These are phyloP conservation scores for Xylaria curta DNA, from an alignment of 495 filamentous ascomycete species.

Conservation along the genomic window DNA sequence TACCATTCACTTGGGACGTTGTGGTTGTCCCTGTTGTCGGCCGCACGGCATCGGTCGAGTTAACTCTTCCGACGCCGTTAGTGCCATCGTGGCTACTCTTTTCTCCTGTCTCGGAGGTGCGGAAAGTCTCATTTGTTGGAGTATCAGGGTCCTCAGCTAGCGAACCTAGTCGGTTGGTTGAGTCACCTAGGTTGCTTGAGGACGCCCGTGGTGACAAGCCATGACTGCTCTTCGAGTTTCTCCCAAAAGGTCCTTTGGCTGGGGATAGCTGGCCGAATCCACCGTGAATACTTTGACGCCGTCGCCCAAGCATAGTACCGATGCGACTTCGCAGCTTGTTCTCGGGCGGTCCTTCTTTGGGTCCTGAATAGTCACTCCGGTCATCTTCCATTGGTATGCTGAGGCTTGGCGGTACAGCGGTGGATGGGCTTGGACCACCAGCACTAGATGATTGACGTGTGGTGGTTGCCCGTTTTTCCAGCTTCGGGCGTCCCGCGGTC, in stretches of 20 bases:
- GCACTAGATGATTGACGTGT: slow-evolving; percentile 49
- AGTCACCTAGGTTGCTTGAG: slow-evolving; percentile 60
- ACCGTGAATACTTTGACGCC: slow-evolving; percentile 64
- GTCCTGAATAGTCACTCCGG: slow-evolving; percentile 66
- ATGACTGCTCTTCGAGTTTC: slow-evolving; percentile 57
- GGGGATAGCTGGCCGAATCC: slow-evolving; percentile 55
- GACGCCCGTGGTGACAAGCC: slow-evolving; percentile 58
- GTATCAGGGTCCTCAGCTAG: slow-evolving; percentile 55
- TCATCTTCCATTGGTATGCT: slow-evolving; percentile 53
- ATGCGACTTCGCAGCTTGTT: slow-evolving; percentile 68
- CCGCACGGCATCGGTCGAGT: slow-evolving; percentile 36
- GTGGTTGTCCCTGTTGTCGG: slow-evolving; percentile 36
- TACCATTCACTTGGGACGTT: slow-evolving; percentile 47
- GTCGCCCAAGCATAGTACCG: slow-evolving; percentile 78
- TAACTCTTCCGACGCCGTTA: slow-evolving; percentile 47
- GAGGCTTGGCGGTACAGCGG: slow-evolving; percentile 38
- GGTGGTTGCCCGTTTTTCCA: slow-evolving; percentile 50
- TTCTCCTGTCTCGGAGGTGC: slow-evolving; percentile 38
- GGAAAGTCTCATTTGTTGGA: slow-evolving; percentile 35
- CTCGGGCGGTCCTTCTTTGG: slow-evolving; percentile 56
- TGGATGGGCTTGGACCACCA: slow-evolving; percentile 38
- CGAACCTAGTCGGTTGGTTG: slow-evolving; percentile 57
- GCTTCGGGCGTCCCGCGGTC: slow-evolving; percentile 56
- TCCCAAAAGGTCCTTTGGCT: slow-evolving; percentile 59
- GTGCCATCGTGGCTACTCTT: slow-evolving; percentile 52